Conservation (phyloP, 2,329 filamentous ascomycete genomes). For the Tolypocladium tundrense region DNA sequence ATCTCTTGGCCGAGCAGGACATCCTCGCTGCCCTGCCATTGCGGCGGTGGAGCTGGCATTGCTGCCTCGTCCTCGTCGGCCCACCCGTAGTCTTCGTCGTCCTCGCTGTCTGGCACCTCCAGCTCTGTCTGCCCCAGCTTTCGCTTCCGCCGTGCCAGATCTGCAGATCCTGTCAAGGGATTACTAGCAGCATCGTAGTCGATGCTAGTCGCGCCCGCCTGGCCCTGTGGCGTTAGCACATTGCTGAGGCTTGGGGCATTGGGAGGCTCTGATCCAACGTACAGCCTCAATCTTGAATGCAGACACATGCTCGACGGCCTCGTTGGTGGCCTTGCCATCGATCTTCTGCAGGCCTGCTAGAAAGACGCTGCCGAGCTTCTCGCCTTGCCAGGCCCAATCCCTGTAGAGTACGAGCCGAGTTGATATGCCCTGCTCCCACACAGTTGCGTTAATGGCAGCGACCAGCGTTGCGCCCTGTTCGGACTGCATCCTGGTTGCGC, state of each 20-base stretch:
- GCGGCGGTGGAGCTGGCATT: slow-evolving; percentile 49
- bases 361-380: slow-evolving; percentile 37
- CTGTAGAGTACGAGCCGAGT: slow-evolving; percentile 69
- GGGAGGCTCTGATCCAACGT: slow-evolving; percentile 12
- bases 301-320: slow-evolving; percentile 31
- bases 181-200: slow-evolving; percentile 25
- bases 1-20: slow-evolving; percentile 41
- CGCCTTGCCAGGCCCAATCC: slow-evolving; percentile 54
- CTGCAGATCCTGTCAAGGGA: slow-evolving; percentile 22
- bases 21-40: slow-evolving; percentile 60
- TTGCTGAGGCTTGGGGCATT: slow-evolving; percentile 4
- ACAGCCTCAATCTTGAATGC: slow-evolving; percentile 41
- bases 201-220: slow-evolving; percentile 34
- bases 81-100: slow-evolving; percentile 66
- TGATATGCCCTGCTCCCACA: slow-evolving; percentile 72
- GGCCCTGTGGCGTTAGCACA: slow-evolving; percentile 12
- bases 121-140: slow-evolving; percentile 50
- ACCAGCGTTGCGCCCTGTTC: slow-evolving; percentile 58
- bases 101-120: slow-evolving; percentile 52
- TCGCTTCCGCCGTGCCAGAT: slow-evolving; percentile 44
- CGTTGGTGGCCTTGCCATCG: slow-evolving; percentile 37
- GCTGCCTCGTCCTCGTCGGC: slow-evolving; percentile 54
- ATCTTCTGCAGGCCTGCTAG: slow-evolving; percentile 57
- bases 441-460: slow-evolving; percentile 61
- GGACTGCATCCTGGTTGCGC: slow-evolving; percentile 67